Base-by-base conservation (phyloP, 108 stramenopile species). In the Nitzschia sp. region DNA sequence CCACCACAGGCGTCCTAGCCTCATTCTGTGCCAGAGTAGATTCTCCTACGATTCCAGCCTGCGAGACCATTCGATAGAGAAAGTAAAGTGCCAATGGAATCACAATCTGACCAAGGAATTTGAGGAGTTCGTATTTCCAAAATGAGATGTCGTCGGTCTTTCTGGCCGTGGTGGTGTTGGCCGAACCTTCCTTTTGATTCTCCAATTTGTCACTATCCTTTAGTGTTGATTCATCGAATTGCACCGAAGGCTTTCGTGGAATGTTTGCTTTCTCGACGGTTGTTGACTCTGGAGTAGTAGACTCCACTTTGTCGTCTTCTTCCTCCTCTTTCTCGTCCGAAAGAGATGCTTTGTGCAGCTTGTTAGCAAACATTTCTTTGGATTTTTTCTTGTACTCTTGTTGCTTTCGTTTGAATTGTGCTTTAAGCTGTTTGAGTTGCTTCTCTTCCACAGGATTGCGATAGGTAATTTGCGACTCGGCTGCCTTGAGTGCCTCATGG, bases 311-410 rank as follows among this genome's bases (percentile, higher is more conserved):
- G 34, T 26, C 52, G 9, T 17, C 37, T 53, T 3, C 22, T 65
- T 10, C 37, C 34, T 26, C 37, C 34, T 53, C 17, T 8, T 40
- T 34, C 1, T 21, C n/a, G 51, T 40, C 11, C 59, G 10, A 62
- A 3, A 20, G 43, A 41, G 43, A 44, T 46, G 21, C 20, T 17
- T 15, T 46, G 25, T 62, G 41, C 20, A 75, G 15, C 58, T 75
- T 75, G 61, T 63, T 63, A 2, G 67, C 67, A 41, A 75, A 81
- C 76, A 80, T 81, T 11, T 24, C 69, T 51, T 78, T 77, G 15
- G 61, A 51, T 42, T 60, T 77, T 17, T 53, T 25, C 24, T 77
- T 75, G 51, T 80, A 77, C 41, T 72, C 53, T 10, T 57, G 53
- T 51, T 72, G 63, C 60, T 70, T 75, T 44, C 59, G 41, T 54